These are phyloP conservation scores for Rhizodiscina lignyota DNA, from an alignment of 495 filamentous ascomycete species.

Conservation along the genomic window DNA sequence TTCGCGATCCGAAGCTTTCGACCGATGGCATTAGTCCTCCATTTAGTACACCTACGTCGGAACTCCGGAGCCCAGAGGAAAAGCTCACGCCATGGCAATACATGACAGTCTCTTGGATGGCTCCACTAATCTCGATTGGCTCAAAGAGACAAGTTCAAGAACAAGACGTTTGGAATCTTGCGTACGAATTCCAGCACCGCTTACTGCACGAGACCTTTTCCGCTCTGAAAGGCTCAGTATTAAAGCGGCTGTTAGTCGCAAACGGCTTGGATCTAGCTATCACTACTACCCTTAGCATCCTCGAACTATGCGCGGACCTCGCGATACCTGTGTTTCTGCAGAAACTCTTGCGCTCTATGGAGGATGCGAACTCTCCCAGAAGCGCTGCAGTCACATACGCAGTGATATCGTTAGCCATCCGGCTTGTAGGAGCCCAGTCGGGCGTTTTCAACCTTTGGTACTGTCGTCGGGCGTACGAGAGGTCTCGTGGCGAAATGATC, in stretches of 20 bases:
- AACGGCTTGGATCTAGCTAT: constrained; percentile 64
- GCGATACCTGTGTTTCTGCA: constrained; percentile 53
- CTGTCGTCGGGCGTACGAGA: constrained; percentile 56
- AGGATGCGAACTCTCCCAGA: constrained; percentile 29
- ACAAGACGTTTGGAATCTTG: constrained; percentile 61
- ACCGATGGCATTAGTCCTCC: constrained; percentile 43
- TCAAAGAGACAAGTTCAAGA: constrained; percentile 48
- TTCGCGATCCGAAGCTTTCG: constrained; percentile 43
- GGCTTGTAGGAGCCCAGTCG: constrained; percentile 46
- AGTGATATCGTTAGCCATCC: constrained; percentile 36
- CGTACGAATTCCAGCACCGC: constrained; percentile 60
- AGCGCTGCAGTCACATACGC: constrained; percentile 50
- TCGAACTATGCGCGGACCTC: constrained; percentile 36
- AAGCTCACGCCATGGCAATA: constrained; percentile 65
- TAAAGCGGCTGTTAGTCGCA: constrained; percentile 48
- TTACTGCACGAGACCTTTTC: constrained; percentile 56
- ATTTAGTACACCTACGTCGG: constrained; percentile 35
- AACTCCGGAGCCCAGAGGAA: constrained; percentile 67
- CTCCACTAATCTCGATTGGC: constrained; percentile 48
- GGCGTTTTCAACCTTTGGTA: constrained; percentile 60
- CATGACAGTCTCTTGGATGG: constrained; percentile 71
- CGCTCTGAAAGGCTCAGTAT: constrained; percentile 51
- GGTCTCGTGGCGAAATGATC: constrained; percentile 69
- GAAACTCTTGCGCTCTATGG: constrained; percentile 51
- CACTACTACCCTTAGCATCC: constrained; percentile 37